Evolutionary conservation across 495 filamentous ascomycete species (phyloP).

Genomic region (Hypoxylon fragiforme): DNA sequence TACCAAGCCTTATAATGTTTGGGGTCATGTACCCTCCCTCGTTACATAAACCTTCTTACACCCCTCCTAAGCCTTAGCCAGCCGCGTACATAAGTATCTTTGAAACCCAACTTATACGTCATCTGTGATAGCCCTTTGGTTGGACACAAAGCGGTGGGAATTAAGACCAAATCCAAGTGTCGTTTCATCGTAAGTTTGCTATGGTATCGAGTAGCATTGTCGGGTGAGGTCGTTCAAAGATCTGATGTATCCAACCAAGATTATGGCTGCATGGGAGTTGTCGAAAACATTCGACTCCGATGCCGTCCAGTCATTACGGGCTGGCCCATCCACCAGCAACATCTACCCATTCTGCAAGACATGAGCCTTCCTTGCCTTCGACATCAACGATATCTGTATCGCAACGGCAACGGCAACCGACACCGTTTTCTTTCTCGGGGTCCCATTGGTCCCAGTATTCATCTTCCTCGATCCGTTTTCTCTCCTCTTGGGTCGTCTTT

Average conservation of each 20-base stretch:
- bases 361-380: slow-evolving; percentile 94
- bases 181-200: slow-evolving; percentile 28
- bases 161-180: slow-evolving; percentile 28
- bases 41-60: slow-evolving; percentile 17
- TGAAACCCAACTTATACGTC: slow-evolving; percentile 7
- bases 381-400: slow-evolving; percentile 99
- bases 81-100: slow-evolving; percentile 10
- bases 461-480: slow-evolving; percentile 89
- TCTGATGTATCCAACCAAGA: slow-evolving; percentile 25
- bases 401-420: slow-evolving; percentile 94
- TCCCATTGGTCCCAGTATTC: slow-evolving; percentile 94
- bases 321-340: slow-evolving; percentile 93
- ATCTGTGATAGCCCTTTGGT: slow-evolving; percentile 11
- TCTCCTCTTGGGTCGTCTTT: slow-evolving; percentile 80
- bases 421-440: slow-evolving; percentile 88
- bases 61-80: slow-evolving; percentile 9
- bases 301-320: slow-evolving; percentile 39
- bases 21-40: slow-evolving; percentile 10
- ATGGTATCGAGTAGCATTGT: slow-evolving; percentile 5
- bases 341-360: slow-evolving; percentile 94
- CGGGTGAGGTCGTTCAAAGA: slow-evolving; percentile 7
- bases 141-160: slow-evolving; percentile 15
- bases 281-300: not conserved
- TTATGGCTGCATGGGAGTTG: slow-evolving; percentile 5
- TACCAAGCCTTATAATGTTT: slow-evolving; percentile 11